Conservation (phyloP, 306 rosid genomes). For the Malus sylvestris region DNA sequence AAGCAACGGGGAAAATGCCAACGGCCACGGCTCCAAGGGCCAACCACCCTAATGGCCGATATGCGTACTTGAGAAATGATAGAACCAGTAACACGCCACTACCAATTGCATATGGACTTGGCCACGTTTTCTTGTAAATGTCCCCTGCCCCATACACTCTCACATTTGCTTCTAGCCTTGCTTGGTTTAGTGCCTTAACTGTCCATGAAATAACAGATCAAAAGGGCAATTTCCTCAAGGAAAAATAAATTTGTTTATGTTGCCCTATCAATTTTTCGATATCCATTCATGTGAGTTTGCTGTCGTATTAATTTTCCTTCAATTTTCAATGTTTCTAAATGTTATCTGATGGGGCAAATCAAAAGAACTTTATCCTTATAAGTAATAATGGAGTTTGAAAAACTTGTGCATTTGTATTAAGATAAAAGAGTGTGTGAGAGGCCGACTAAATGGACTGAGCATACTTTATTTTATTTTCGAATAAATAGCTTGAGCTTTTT, state of each 20-base stretch:
- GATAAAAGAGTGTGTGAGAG: no score
- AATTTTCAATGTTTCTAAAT: not conserved
- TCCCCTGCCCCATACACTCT: constrained; percentile 47
- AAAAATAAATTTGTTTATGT: not conserved
- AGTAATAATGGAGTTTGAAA: no score
- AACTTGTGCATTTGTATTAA: no score
- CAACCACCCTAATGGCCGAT: constrained; percentile 43
- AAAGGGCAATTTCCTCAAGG: not conserved
- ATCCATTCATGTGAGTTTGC: not conserved
- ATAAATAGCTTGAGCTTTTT: no score
- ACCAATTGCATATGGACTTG: constrained; percentile 59
- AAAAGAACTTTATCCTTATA: no score
- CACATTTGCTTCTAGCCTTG: constrained; percentile 65
- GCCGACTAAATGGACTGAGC: no score
- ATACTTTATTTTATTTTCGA: no score
- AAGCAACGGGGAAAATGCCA: constrained; percentile 40
- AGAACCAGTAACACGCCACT: constrained; percentile 52
- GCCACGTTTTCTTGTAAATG: constrained; percentile 54
- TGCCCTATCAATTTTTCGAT: no score
- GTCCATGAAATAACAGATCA: constrained; percentile 21
- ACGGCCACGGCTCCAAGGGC: constrained; percentile 72
- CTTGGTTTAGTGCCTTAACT: constrained; percentile 78
- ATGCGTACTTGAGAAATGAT: constrained; percentile 54
- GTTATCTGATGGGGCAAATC: no score
- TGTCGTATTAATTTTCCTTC: no score